Percentiles rank a stretch among this genome's conserved stretches.
Evolutionary conservation across 1,284 basidiomycete genomes (phyloP).

Genomic region (Schizophyllum commune): DNA sequence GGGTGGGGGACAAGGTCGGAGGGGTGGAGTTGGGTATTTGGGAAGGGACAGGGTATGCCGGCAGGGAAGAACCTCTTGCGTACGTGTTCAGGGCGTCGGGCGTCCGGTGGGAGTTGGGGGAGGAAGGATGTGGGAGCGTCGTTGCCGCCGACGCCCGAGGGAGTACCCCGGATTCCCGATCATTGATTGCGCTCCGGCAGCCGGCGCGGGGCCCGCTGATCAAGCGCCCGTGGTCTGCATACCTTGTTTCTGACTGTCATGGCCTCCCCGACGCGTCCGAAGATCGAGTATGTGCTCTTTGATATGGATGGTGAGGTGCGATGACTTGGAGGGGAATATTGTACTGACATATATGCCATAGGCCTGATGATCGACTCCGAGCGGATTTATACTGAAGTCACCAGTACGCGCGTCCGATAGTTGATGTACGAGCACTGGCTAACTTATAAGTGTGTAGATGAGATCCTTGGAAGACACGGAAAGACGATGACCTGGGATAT

Average conservation of each 20-base stretch:
- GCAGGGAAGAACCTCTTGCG: no score
- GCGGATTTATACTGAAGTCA: slow-evolving; percentile 65
- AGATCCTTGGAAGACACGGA: slow-evolving; percentile 64
- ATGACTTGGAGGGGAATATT: neutral
- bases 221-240: no score
- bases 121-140: neutral
- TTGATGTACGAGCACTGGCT: no score
- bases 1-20: neutral
- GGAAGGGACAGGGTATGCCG: no score
- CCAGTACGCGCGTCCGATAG: slow-evolving; percentile 40
- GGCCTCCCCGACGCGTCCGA: slow-evolving; percentile 7
- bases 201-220: no score
- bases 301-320: slow-evolving; percentile 64
- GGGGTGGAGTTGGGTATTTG: no score
- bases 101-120: neutral
- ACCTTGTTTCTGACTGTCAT: neutral
- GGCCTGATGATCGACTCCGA: slow-evolving; percentile 69
- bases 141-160: neutral
- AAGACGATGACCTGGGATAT: slow-evolving; percentile 79
- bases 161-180: neutral
- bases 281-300: slow-evolving; percentile 68
- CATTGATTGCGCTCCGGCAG: neutral
- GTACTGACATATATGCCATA: slow-evolving; percentile 14
- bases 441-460: slow-evolving; percentile 32
- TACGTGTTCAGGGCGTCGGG: neutral